Base-by-base conservation (phyloP, 208 protist genomes). In the Leishmania tarentolae region DNA sequence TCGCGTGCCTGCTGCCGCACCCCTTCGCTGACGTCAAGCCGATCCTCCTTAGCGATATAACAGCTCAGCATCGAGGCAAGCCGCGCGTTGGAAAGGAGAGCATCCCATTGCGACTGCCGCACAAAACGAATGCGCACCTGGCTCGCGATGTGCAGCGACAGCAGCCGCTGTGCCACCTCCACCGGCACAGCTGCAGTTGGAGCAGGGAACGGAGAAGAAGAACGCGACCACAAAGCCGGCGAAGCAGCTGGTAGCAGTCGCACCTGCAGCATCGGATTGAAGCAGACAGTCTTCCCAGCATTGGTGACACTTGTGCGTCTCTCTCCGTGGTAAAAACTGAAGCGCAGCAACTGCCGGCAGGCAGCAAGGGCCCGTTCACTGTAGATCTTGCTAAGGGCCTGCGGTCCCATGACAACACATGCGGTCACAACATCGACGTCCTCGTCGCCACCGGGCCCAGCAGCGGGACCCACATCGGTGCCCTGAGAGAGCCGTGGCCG, bases 321-420 rank as follows among this genome's bases (percentile, higher is more conserved):
- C 42, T 69, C 61, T 31, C 83, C 83, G 76, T 86, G 80, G 78
- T 90, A 90, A 50, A 83, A 90, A 73, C 61, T 77, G 78, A 79
- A 86, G 9, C 66, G 76, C 37, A 90, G 47, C 56, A 87, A 52
- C 28, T 75, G 57, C 3, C 31, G n/a, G 74, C 68, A 87, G 11
- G 75, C 79, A 24, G 59, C 61, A 7, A 79, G 76, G 6, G 81
- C 76, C 2, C 53, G 76, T 42, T 78, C 50, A 21, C 56, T 65
- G 56, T 82, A 82, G n/a, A 44, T 71, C 63, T 57, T 47, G 31
- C 50, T 47, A 11, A 76, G 68, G 57, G 79, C 72, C 40, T 79
- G 24, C 2, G 68, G 21, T 37, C 79, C 80, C 21, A 84, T 77
- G 3, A 83, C 71, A 24, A 81, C 69, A 52, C 79, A 87, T 35